Base-by-base conservation (phyloP, 192 early-diverging fungal species). In the Piromyces sp. region DNA sequence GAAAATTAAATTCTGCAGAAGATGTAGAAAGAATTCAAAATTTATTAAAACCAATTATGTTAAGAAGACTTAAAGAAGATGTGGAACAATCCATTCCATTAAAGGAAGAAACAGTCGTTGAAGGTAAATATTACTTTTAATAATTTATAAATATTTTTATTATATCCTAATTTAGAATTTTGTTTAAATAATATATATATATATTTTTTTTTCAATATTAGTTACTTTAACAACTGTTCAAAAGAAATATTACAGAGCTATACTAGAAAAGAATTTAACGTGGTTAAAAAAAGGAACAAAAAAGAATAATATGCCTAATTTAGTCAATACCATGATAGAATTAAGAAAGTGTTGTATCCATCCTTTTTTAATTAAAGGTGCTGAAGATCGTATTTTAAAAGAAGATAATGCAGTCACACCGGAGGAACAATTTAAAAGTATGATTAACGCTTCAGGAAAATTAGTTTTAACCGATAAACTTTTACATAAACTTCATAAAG, bases 301-400 rank as follows among this genome's bases (percentile, higher is more conserved):
- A 11, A 92, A 91, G 80, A 89, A 93, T 42, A 89, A 84, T 80
- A 84, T 93, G 42, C 94, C 94, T 22, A 91, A 93, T 84, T 87
- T 96, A 79, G 91, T 92, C 40, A 96, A 96, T 83, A 91, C 94
- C 5, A 94, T 96, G 93, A 95, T 96, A 87, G 93, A 96, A 83
- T 88, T 96, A 33, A 91, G 95, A 31, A 96, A 96, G 85, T 95
- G 94, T 82, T 96, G 95, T 83, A 95, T 94, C 78, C 95, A 96
- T 83, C 95, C 95, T 19, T 96, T 93, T 79, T 86, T 96, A 28
- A 87, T 96, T 28, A 89, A 90, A 36, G 93, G 93, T 17, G 95
- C 94, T 31, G 95, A 95, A 83, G 94, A 94, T 29, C 89, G 91
- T 14, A 94, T 95, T 79, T 86, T 91, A 26, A 83, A 87, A 42